These are phyloP conservation scores for Naganishia sp. DNA, from an alignment of 1,284 basidiomycete species.

Conservation along the genomic window DNA sequence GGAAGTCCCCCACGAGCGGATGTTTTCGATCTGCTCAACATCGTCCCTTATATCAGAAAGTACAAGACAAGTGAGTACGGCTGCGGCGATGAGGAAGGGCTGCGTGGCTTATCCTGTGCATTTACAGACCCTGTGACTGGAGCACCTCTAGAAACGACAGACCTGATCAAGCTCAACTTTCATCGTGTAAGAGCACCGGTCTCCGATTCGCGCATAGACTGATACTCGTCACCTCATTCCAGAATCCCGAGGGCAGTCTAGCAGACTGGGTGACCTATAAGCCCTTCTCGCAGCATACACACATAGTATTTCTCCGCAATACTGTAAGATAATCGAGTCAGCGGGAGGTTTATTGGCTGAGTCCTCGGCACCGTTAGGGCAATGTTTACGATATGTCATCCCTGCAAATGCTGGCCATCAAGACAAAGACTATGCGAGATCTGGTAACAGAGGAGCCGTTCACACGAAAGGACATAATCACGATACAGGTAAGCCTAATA, in stretches of 20 bases:
- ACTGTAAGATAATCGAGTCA: slow-evolving; percentile 55
- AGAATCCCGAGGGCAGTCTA: slow-evolving; percentile 68
- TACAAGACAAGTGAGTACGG: slow-evolving; percentile 64
- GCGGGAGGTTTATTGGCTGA: neutral
- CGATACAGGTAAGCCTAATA: slow-evolving; percentile 65
- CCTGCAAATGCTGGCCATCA: slow-evolving; percentile 65
- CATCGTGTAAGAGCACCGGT: slow-evolving; percentile 55
- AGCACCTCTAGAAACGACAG: slow-evolving; percentile 70
- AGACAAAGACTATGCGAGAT: slow-evolving; percentile 70
- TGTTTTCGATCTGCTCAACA: slow-evolving; percentile 80
- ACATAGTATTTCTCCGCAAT: slow-evolving; percentile 83
- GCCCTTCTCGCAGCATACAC: slow-evolving; percentile 85
- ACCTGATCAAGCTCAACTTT: slow-evolving; percentile 88
- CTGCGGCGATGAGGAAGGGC: slow-evolving; percentile 1
- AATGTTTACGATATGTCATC: slow-evolving; percentile 59
- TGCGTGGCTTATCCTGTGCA: slow-evolving; percentile 65
- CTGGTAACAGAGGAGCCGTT: slow-evolving; percentile 82
- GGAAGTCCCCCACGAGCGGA: slow-evolving; percentile 51
- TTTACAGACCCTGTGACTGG: slow-evolving; percentile 84
- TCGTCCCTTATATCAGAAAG: slow-evolving; percentile 81
- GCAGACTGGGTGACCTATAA: slow-evolving; percentile 93
- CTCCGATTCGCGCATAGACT: neutral
- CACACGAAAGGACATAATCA: slow-evolving; percentile 87
- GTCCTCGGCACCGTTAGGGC: slow-evolving; percentile 37
- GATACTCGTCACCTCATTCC: slow-evolving; percentile 43